Evolutionary conservation across 495 filamentous ascomycete genomes (phyloP).

Genomic region (Venustampulla echinocandica): DNA sequence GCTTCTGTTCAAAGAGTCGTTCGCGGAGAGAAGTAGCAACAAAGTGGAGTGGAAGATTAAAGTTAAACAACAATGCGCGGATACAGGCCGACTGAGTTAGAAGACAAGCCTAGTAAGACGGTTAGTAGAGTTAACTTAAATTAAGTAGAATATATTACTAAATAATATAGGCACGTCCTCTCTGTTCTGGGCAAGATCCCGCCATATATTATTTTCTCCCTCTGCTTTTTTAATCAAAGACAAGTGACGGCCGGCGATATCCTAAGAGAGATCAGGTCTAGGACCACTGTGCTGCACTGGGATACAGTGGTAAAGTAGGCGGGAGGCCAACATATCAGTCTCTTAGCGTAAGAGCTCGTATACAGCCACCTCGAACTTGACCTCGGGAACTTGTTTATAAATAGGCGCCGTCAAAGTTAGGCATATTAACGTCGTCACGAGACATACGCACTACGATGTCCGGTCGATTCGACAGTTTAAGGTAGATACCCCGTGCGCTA

Average conservation of each 20-base stretch:
- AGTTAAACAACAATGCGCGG: constrained; percentile 29
- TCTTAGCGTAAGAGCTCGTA: constrained; percentile 24
- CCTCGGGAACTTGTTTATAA: constrained; percentile 16
- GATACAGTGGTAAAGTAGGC: constrained; percentile 25
- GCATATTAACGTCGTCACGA: constrained; percentile 28
- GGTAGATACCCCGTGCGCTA: constrained; percentile 19
- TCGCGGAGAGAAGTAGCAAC: constrained; percentile 27
- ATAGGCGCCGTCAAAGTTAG: constrained; percentile 22
- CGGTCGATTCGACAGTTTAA: constrained; percentile 22
- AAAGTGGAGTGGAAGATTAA: constrained; percentile 21
- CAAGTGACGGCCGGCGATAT: constrained; percentile 24
- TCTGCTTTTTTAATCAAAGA: constrained; percentile 28
- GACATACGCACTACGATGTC: constrained; percentile 27
- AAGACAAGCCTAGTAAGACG: constrained; percentile 18
- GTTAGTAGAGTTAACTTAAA: neutral
- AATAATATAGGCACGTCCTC: constrained; percentile 15
- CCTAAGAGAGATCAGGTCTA: constrained; percentile 25
- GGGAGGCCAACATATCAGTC: constrained; percentile 18
- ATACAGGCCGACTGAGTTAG: constrained; percentile 25
- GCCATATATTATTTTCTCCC: constrained; percentile 24
- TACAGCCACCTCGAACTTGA: constrained; percentile 23
- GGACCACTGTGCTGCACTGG: constrained; percentile 20
- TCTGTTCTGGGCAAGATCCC: constrained; percentile 19
- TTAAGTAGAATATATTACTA: constrained; percentile 5
- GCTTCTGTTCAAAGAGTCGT: constrained; percentile 27